phyloP scores from a whole-genome alignment of 306 rosid genomes.

The Carpinus viminea region DNA sequence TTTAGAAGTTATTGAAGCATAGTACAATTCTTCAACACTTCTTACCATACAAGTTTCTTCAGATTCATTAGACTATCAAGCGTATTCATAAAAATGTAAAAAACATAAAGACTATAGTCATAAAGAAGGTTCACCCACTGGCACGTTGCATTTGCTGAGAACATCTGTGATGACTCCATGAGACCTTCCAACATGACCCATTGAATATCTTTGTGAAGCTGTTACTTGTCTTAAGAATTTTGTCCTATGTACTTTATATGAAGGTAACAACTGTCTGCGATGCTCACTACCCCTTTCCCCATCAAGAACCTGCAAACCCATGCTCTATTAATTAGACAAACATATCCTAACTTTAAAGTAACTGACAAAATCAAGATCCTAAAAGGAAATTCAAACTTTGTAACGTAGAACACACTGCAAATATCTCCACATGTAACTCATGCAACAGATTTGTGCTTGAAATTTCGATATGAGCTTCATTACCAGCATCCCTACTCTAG shows the following conservation, averaged over 20 bases:
- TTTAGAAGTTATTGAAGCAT: slow-evolving; percentile 2
- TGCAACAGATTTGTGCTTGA: neutral
- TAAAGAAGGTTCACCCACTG: slow-evolving; percentile 45
- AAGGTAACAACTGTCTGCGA: slow-evolving; percentile 73
- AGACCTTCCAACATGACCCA: slow-evolving; percentile 63
- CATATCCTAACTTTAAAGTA: neutral
- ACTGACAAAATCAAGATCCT: neutral
- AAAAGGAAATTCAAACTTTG: neutral
- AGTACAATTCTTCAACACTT: neutral
- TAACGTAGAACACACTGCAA: neutral
- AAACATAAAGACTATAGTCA: neutral
- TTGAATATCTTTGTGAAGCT: slow-evolving; percentile 37
- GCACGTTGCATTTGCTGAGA: slow-evolving; percentile 65
- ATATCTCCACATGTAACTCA: neutral
- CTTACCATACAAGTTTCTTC: neutral
- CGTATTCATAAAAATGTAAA: slow-evolving; percentile 9
- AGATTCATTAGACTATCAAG: neutral
- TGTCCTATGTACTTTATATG: slow-evolving; percentile 77
- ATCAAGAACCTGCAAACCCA: slow-evolving; percentile 63
- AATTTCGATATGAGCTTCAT: neutral
- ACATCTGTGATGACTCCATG: slow-evolving; percentile 47
- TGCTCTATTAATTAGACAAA: slow-evolving; percentile 1
- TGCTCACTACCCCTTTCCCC: slow-evolving; percentile 78
- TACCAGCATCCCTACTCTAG: neutral
- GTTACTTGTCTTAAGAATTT: slow-evolving; percentile 48